Percentiles rank a stretch among this genome's conserved stretches.
Evolutionary conservation across 768 basidiomycete genomes (phyloP).

Genomic region (Crepidotus variabilis): DNA sequence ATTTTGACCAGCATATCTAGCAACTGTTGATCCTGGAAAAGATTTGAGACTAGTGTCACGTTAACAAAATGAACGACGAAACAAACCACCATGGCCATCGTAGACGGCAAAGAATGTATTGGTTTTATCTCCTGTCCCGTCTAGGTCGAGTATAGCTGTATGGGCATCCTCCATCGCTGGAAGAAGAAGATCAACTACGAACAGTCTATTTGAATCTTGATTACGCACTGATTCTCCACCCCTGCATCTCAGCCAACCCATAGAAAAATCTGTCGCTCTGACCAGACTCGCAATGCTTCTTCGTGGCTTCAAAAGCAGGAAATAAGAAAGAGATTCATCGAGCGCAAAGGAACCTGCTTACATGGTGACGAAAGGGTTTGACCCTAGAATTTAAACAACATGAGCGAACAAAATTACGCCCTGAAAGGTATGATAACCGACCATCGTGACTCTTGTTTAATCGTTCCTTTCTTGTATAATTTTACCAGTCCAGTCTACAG

Average conservation of each 20-base stretch:
- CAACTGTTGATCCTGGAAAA: constrained; percentile 70
- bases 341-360: constrained; percentile 28
- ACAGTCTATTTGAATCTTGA: not conserved
- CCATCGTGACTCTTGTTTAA: constrained; percentile 23
- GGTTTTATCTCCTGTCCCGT: constrained; percentile 27
- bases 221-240: constrained; percentile 94
- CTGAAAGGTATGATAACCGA: constrained; percentile 16
- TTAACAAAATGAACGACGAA: not conserved
- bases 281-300: constrained; percentile 76
- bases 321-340: constrained; percentile 7
- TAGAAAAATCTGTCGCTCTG: constrained; percentile 68
- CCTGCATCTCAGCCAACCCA: constrained; percentile 95
- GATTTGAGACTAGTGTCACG: constrained; percentile 9
- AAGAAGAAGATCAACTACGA: constrained; percentile 8
- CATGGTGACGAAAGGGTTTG: constrained; percentile 84
- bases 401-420: constrained; percentile 11
- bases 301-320: constrained; percentile 52
- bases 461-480: not conserved
- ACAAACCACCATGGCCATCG: constrained; percentile 94
- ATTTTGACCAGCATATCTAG: constrained; percentile 80
- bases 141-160: constrained; percentile 64
- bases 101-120: constrained; percentile 95
- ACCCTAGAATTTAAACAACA: constrained; percentile 44
- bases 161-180: constrained; percentile 99
- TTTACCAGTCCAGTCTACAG: not conserved